A percentile compares a stretch with the other conserved stretches of the same genome.
Conservation (phyloP, 495 filamentous ascomycete species). For the Penicillium silybi region DNA sequence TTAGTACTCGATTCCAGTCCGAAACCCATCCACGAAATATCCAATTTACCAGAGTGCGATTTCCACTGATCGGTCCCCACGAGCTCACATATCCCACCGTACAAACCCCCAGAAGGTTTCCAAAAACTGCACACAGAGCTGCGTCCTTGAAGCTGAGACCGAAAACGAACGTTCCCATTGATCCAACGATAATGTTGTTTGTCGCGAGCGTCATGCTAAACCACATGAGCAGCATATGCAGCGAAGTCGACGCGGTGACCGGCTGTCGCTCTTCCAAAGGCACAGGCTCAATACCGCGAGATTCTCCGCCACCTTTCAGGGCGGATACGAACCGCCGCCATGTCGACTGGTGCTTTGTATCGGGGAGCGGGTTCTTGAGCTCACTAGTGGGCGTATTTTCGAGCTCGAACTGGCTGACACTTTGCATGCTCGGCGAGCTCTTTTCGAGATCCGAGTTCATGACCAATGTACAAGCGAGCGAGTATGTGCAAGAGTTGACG, state of each 20-base stretch:
- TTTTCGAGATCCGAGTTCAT: slow-evolving; percentile 25
- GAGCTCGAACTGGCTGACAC: slow-evolving; percentile 15
- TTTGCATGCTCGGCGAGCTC: slow-evolving; percentile 14
- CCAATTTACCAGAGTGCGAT: slow-evolving; percentile 60
- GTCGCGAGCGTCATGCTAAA: slow-evolving; percentile 68
- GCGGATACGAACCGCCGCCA: slow-evolving; percentile 31
- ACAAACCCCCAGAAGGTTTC: slow-evolving; percentile 53
- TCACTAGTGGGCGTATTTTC: slow-evolving; percentile 17
- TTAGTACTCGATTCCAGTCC: slow-evolving; percentile 5
- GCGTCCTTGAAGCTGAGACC: slow-evolving; percentile 63
- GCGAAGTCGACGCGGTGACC: slow-evolving; percentile 29
- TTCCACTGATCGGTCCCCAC: slow-evolving; percentile 69
- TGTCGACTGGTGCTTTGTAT: slow-evolving; percentile 16
- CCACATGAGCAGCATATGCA: slow-evolving; percentile 68
- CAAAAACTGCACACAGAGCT: slow-evolving; percentile 61
- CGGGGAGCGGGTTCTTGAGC: slow-evolving; percentile 7
- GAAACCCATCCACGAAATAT: not conserved
- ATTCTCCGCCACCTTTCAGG: slow-evolving; percentile 55
- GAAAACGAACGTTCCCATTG: slow-evolving; percentile 63
- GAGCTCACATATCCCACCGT: slow-evolving; percentile 67
- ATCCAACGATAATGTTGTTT: slow-evolving; percentile 67
- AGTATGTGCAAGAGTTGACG: not conserved
- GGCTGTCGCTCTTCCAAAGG: slow-evolving; percentile 48
- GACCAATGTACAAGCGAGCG: not conserved
- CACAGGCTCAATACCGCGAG: slow-evolving; percentile 66